These are phyloP conservation scores for Curvularia sp. DNA, from an alignment of 2,329 filamentous ascomycete genomes.

Conservation along the genomic window DNA sequence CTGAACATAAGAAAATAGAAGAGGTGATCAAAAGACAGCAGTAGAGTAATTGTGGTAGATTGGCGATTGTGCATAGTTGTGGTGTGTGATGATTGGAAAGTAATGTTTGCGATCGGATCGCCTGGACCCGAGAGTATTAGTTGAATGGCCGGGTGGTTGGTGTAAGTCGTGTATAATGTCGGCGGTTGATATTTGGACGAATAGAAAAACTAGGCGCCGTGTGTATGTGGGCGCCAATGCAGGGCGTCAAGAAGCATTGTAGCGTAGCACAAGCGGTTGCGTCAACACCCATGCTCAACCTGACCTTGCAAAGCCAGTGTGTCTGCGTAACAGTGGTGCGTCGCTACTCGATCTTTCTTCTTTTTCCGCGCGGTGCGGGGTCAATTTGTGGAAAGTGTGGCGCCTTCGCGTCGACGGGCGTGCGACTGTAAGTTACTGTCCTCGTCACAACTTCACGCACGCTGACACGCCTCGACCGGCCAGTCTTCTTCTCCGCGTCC, in stretches of 20 bases:
- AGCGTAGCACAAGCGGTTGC: conserved; percentile 32
- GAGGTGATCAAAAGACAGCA: not conserved
- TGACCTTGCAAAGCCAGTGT: conserved; percentile 12
- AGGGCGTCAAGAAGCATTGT: conserved; percentile 23
- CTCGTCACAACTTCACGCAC: conserved; percentile 93
- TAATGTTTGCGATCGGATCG: conserved; percentile 43
- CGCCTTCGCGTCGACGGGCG: conserved; percentile 51
- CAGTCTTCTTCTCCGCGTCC: conserved; percentile 73
- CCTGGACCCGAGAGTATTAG: conserved; percentile 44
- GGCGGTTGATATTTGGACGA: conserved; percentile 11
- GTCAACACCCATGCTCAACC: conserved; percentile 35
- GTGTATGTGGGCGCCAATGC: conserved; percentile 28
- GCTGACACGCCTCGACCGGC: conserved; percentile 65
- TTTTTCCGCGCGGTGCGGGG: conserved; percentile 89
- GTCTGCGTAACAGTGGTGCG: conserved; percentile 25
- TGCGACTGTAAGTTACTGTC: conserved; percentile 83
- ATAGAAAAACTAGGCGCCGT: conserved; percentile 24
- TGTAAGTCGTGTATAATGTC: conserved; percentile 6
- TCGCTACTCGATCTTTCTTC: conserved; percentile 71
- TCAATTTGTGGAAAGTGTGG: conserved; percentile 70
- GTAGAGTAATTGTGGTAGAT: conserved; percentile 14
- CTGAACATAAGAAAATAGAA: conserved; percentile 36
- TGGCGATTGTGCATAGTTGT: conserved; percentile 17
- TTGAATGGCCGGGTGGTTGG: conserved; percentile 21
- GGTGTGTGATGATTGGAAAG: conserved; percentile 20